Conservation (phyloP, 2,329 filamentous ascomycete genomes). For the Pleoardoris graminearum region DNA sequence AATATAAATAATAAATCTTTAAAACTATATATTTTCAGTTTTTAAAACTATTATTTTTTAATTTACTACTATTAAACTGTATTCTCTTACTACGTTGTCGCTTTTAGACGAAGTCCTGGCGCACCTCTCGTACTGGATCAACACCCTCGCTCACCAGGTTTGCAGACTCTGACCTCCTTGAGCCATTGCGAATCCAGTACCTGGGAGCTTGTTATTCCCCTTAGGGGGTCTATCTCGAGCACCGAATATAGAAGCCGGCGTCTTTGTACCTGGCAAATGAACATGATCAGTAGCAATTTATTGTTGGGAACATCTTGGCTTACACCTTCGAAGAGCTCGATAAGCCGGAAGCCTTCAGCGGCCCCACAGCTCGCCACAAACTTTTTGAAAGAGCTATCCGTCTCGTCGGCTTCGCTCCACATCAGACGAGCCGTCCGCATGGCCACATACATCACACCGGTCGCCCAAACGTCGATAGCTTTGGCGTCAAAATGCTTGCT, state of each 20-base stretch:
- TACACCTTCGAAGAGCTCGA: conserved; percentile 93
- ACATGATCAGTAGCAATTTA: conserved; percentile 12
- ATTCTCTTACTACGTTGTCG: too few relatives aligned
- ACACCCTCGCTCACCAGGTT: conserved; percentile 93
- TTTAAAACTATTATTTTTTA: too few relatives aligned
- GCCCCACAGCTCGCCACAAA: conserved; percentile 92
- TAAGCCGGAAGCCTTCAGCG: conserved; percentile 93
- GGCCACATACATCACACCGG: conserved; percentile 99
- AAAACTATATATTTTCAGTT: too few relatives aligned
- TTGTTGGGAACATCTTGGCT: conserved; percentile 47
- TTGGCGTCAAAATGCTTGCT: conserved; percentile 96
- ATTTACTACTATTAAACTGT: too few relatives aligned
- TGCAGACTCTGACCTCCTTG: conserved; percentile 94
- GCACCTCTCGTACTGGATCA: too few relatives aligned
- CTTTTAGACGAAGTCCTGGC: too few relatives aligned
- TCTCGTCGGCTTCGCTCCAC: conserved; percentile 93
- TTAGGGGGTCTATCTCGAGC: conserved; percentile 86
- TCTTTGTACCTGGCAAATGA: conserved; percentile 75
- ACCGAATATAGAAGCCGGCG: conserved; percentile 99
- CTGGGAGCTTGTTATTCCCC: conserved; percentile 92
- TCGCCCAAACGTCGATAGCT: conserved; percentile 98
- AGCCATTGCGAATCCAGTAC: conserved; percentile 98
- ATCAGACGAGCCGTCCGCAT: conserved; percentile 96
- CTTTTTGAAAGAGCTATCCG: conserved; percentile 94
- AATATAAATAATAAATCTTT: too few relatives aligned